Evolutionary conservation across 129 eudicot genomes (phyloP).

Genomic region (Logfia minima): DNA sequence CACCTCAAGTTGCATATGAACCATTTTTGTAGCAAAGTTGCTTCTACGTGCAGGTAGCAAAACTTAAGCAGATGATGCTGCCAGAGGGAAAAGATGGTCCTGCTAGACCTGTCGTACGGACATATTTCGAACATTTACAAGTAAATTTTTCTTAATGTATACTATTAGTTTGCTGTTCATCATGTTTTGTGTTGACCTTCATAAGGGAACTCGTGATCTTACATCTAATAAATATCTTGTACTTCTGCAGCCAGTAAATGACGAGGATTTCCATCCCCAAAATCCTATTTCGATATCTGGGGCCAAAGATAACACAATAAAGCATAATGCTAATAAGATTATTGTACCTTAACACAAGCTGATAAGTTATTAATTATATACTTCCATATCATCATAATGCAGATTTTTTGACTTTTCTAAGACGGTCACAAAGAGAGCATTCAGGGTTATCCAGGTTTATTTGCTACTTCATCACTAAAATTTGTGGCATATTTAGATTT

Average conservation of each 20-base stretch:
- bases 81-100: conserved; percentile 84
- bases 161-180: not conserved
- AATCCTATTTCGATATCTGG: conserved; percentile 76
- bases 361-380: not conserved
- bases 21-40: conserved; percentile 8
- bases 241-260: conserved; percentile 85
- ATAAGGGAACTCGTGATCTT: not conserved
- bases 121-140: conserved; percentile 84
- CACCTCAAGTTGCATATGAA: not conserved
- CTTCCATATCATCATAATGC: conserved; percentile 30
- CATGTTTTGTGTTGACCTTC: not conserved
- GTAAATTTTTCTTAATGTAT: conserved; percentile 36
- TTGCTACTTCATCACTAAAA: not conserved
- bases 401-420: conserved; percentile 95
- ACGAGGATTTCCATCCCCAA: conserved; percentile 89
- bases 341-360: not conserved
- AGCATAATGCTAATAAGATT: conserved; percentile 39
- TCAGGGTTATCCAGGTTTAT: conserved; percentile 84
- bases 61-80: conserved; percentile 83
- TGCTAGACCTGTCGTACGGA: conserved; percentile 74
- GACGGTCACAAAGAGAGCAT: conserved; percentile 77
- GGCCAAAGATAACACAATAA: conserved; percentile 85
- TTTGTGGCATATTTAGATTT: not conserved
- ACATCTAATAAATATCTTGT: conserved; percentile 27
- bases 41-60: conserved; percentile 52